Conservation (phyloP, 1,284 basidiomycete species). For the Rugosomyces carneus region DNA sequence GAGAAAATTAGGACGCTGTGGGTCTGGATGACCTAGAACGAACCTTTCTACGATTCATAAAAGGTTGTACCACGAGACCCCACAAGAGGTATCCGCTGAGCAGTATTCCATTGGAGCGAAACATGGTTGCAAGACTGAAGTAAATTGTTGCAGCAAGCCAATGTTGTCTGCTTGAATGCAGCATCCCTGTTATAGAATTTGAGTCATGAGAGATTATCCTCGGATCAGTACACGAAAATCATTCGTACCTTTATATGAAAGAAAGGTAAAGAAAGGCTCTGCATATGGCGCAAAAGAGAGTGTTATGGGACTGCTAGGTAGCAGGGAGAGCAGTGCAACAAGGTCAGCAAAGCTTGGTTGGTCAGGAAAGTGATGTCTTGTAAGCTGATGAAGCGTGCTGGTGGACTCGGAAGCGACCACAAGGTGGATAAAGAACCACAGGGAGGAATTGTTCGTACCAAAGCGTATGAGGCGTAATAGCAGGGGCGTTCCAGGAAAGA, state of each 20-base stretch:
- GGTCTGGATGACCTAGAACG: constrained; percentile 12
- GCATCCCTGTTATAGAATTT: constrained; percentile 46
- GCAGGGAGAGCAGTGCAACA: constrained; percentile 61
- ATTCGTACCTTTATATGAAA: constrained; percentile 69
- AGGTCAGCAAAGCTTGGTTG: constrained; percentile 56
- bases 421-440: constrained; percentile 34
- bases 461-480: constrained; percentile 40
- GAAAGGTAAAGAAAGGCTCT: constrained; percentile 81
- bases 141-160: constrained; percentile 51
- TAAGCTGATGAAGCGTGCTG: constrained; percentile 58
- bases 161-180: constrained; percentile 42
- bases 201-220: constrained; percentile 4
- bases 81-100: constrained; percentile 72
- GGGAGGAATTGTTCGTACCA: constrained; percentile 13
- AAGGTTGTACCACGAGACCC: constrained; percentile 53
- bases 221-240: constrained; percentile 8
- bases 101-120: constrained; percentile 83
- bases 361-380: constrained; percentile 41
- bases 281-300: constrained; percentile 69
- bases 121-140: constrained; percentile 62
- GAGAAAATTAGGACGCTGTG: constrained; percentile 2
- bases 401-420: constrained; percentile 41
- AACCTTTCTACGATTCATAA: constrained; percentile 33
- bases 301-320: constrained; percentile 78
- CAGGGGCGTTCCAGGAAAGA: constrained; percentile 67